phyloP scores from a whole-genome alignment of 345 rosid genomes.

The Melaleuca quinquenervia region DNA sequence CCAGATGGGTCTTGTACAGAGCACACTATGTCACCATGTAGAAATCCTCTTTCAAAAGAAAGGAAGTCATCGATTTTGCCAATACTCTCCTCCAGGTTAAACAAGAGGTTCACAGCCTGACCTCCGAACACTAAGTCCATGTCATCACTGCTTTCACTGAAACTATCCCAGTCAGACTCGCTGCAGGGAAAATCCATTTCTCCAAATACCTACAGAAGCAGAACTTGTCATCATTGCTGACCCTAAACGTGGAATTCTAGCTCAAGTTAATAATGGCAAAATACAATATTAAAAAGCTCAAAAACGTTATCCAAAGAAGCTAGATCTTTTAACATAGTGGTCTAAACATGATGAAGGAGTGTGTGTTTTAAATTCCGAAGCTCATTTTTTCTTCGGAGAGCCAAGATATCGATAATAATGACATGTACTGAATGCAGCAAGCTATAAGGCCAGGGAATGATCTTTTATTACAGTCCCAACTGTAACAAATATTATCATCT shows the following conservation, averaged over 20 bases:
- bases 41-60: conserved; percentile 68
- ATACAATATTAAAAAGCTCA: not conserved
- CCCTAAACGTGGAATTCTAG: not conserved
- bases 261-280: not conserved
- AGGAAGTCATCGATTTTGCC: conserved; percentile 88
- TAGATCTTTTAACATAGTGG: not conserved
- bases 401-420: not conserved
- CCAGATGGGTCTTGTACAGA: conserved; percentile 48
- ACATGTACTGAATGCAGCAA: not conserved
- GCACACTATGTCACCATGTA: conserved; percentile 68
- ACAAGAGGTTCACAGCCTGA: conserved; percentile 56
- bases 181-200: conserved; percentile 49
- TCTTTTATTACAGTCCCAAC: not conserved
- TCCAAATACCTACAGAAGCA: not conserved
- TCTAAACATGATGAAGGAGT: not conserved
- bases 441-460: not conserved
- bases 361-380: not conserved
- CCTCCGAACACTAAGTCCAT: conserved; percentile 44
- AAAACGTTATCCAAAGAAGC: not conserved
- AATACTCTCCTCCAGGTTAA: conserved; percentile 73
- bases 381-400: not conserved
- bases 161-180: conserved; percentile 88
- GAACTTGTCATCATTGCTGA: not conserved
- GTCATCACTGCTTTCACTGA: conserved; percentile 78
- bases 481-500: not conserved